phyloP scores from a whole-genome alignment of 306 rosid genomes.

The Leucaena leucocephala region DNA sequence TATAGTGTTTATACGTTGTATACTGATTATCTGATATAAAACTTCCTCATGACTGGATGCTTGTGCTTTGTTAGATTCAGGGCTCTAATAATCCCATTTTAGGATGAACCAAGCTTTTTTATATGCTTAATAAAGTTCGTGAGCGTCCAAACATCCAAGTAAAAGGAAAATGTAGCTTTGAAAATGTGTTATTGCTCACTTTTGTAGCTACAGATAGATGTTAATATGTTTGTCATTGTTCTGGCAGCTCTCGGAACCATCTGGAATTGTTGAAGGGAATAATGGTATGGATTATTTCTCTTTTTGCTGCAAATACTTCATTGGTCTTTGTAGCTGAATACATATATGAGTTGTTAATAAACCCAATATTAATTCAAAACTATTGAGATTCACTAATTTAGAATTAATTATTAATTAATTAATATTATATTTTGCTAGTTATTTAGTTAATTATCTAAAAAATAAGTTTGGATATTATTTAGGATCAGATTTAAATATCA shows the following conservation, averaged over 20 bases:
- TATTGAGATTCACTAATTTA: too few relatives aligned
- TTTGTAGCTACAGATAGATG: conserved; percentile 9
- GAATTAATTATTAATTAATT: too few relatives aligned
- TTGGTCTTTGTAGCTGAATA: not conserved
- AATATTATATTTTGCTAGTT: too few relatives aligned
- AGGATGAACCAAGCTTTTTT: conserved; percentile 21
- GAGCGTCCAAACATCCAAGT: not conserved
- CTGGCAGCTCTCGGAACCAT: conserved; percentile 93
- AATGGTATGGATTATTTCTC: conserved; percentile 48
- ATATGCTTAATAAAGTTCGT: conserved; percentile 5
- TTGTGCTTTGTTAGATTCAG: conserved; percentile 11
- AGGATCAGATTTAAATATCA: too few relatives aligned
- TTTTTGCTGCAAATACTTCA: not conserved
- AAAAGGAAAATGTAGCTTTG: conserved; percentile 18
- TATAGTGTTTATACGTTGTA: conserved; percentile 12
- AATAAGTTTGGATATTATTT: too few relatives aligned
- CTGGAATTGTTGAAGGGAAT: conserved; percentile 76
- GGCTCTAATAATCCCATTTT: conserved; percentile 29
- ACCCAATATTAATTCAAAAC: not conserved
- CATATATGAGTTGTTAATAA: not conserved
- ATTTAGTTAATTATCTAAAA: too few relatives aligned
- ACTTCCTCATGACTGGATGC: conserved; percentile 5
- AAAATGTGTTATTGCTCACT: conserved; percentile 23
- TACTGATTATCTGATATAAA: conserved; percentile 20
- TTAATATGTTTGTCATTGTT: conserved; percentile 41